Base-by-base conservation (phyloP, 352 stramenopile genomes). In the Globisporangium mamillatum region DNA sequence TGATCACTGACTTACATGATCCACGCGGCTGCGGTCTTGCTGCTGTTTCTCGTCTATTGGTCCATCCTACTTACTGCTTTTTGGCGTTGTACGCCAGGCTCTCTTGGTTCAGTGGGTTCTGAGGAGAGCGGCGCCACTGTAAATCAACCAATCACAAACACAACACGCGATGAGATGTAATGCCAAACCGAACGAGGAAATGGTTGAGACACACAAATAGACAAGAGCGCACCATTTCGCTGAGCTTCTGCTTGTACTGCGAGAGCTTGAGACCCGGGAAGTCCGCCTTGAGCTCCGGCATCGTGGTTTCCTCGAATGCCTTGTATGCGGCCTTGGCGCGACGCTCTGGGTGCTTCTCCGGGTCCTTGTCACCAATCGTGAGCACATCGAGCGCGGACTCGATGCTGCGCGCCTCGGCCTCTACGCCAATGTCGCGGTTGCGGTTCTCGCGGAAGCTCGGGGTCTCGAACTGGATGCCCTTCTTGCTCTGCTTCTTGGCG, bases 181-280 rank as follows among this genome's bases (percentile, higher is more conserved):
- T 12, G 44, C 5, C 44, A 24, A 4, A 52, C 10, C 18, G 6
- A 24, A 52, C 22, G 44, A 52, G 6, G 24, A n/a, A 22, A 50
- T 9, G 44, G 14, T 10, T n/a, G 16, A 22, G 6, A 22, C 18
- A 22, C 4, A 52, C 18, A 52, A 10, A n/a, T 7, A 48, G 1
- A 6, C 41, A 24, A 52, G 44, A 24, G 24, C 44, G 18, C 18
- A 52, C 44, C 44, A 52, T 52, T 52, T 52, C 44, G 3, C 44
- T 52, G 44, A 52, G 44, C 44, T 52, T 52, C 44, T 52, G 44
- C 44, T 52, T 52, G 44, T 52, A 52, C 44, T 52, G 44, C 44
- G 44, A 52, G 18, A 52, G 44, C 44, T 52, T 52, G 44, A 52
- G 44, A 52, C 44, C 44, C 44, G 44, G 44, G 44, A 24, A 52